Evolutionary conservation across 2,329 filamentous ascomycete species (phyloP).

Genomic region (Sporothrix globosa): DNA sequence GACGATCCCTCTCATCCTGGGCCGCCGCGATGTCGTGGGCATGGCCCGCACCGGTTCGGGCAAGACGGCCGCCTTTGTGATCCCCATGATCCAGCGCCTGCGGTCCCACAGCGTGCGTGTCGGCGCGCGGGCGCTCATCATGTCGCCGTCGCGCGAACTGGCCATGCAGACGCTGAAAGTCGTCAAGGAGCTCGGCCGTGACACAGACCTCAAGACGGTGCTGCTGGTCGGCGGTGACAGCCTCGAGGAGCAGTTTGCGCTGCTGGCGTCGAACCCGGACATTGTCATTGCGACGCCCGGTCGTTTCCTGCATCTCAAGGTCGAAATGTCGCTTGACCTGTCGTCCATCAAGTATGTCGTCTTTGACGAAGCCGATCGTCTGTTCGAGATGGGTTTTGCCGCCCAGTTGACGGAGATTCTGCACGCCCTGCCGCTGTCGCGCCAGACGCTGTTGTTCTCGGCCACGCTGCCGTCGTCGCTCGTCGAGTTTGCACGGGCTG

Average conservation of each 20-base stretch:
- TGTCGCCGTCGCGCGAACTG: constrained; percentile 92
- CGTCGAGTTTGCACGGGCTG: constrained; percentile 93
- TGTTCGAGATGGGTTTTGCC: constrained; percentile 99
- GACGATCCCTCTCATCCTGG: constrained; percentile 87
- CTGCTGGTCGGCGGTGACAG: constrained; percentile 93
- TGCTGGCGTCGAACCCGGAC: constrained; percentile 93
- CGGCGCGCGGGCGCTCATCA: constrained; percentile 80
- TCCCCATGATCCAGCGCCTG: constrained; percentile 95
- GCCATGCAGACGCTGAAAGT: constrained; percentile 95
- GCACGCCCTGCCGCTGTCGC: constrained; percentile 76
- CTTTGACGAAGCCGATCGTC: constrained; percentile 93
- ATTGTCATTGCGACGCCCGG: constrained; percentile 97
- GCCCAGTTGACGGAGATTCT: constrained; percentile 92
- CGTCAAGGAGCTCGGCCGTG: constrained; percentile 88
- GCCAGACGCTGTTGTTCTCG: constrained; percentile 93
- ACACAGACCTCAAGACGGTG: constrained; percentile 88
- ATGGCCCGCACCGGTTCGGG: constrained; percentile 99
- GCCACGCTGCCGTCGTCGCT: constrained; percentile 91
- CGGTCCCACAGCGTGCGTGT: constrained; percentile 86
- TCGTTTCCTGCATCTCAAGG: constrained; percentile 93
- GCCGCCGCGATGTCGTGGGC: constrained; percentile 93
- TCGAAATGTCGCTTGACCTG: constrained; percentile 93
- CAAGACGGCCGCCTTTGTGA: constrained; percentile 97
- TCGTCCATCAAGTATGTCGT: constrained; percentile 91
- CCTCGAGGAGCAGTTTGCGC: constrained; percentile 89